Evolutionary conservation across 1,284 basidiomycete species (phyloP).

Genomic region (Austroboletus rostrupii): DNA sequence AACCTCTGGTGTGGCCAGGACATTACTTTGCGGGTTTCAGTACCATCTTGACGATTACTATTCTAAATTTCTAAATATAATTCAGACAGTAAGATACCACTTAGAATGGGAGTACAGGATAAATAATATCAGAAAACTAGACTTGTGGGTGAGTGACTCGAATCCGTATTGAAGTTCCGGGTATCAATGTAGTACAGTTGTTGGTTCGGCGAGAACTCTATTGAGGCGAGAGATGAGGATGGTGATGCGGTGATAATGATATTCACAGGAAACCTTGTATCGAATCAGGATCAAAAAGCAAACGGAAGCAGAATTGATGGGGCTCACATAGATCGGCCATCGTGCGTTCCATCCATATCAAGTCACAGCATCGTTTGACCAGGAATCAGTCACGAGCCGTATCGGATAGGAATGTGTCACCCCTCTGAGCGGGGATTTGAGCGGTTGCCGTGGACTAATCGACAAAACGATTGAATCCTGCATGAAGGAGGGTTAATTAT

Average conservation of each 20-base stretch:
- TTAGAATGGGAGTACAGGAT: not conserved
- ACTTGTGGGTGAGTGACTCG: not conserved
- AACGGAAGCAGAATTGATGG: not conserved
- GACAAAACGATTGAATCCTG: slow-evolving; percentile 30
- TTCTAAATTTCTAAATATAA: too few species aligned
- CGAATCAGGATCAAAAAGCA: not conserved
- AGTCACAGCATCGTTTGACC: slow-evolving; percentile 16
- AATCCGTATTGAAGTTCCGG: not conserved
- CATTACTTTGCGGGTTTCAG: too few species aligned
- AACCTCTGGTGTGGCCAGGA: too few species aligned
- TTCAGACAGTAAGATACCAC: too few species aligned
- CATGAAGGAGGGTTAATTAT: not conserved
- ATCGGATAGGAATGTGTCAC: slow-evolving; percentile 21
- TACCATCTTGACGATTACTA: too few species aligned
- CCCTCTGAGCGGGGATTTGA: slow-evolving; percentile 26
- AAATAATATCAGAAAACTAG: not conserved
- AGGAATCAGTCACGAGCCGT: slow-evolving; percentile 27
- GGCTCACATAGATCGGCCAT: not conserved
- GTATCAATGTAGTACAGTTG: not conserved
- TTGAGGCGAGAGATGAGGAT: not conserved
- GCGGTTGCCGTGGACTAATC: slow-evolving; percentile 24
- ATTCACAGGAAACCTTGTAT: not conserved
- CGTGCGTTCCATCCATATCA: not conserved
- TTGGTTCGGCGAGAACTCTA: not conserved
- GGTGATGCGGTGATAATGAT: not conserved